Evolutionary conservation across 805 yeast species (phyloP).

Genomic region (Yamadazyma olivae): DNA sequence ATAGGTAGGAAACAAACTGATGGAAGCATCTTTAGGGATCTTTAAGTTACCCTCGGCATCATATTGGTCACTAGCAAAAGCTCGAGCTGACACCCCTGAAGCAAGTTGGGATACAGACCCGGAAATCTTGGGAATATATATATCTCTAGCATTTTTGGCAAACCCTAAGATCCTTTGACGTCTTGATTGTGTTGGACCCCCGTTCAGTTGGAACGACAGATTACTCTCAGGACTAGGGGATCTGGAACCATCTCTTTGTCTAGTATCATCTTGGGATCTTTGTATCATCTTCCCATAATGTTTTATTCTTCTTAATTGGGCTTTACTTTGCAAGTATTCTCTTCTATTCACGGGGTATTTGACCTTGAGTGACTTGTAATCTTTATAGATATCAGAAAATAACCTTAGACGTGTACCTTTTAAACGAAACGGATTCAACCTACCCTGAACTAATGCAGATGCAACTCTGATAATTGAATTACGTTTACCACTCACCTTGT

Average conservation of each 20-base stretch:
- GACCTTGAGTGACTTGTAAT: constrained; percentile 18
- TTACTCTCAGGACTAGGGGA: background rate
- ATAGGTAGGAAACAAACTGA: constrained; percentile 47
- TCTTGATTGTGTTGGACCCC: constrained; percentile 18
- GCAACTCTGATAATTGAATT: constrained; percentile 16
- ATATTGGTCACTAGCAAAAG: constrained; percentile 24
- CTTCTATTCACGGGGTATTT: constrained; percentile 14
- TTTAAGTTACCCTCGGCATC: constrained; percentile 26
- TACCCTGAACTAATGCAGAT: constrained; percentile 14
- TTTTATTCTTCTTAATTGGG: constrained; percentile 10
- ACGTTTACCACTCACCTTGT: constrained; percentile 16
- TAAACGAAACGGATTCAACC: constrained; percentile 2
- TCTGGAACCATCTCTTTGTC: background rate
- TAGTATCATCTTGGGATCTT: background rate
- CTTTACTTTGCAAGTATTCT: constrained; percentile 5
- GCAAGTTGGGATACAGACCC: constrained; percentile 49
- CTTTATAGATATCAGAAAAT: constrained; percentile 22
- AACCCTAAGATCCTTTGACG: constrained; percentile 49
- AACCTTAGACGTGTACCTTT: background rate
- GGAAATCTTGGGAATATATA: constrained; percentile 51
- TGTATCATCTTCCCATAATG: constrained; percentile 18
- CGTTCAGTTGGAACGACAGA: background rate
- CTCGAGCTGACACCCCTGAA: constrained; percentile 37
- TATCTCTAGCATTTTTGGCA: constrained; percentile 54
- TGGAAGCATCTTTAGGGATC: constrained; percentile 55